Evolutionary conservation across 139 green algal species (phyloP), one percentile per base, ranked within the genome.

Genomic region (Trebouxia sp.): DNA sequence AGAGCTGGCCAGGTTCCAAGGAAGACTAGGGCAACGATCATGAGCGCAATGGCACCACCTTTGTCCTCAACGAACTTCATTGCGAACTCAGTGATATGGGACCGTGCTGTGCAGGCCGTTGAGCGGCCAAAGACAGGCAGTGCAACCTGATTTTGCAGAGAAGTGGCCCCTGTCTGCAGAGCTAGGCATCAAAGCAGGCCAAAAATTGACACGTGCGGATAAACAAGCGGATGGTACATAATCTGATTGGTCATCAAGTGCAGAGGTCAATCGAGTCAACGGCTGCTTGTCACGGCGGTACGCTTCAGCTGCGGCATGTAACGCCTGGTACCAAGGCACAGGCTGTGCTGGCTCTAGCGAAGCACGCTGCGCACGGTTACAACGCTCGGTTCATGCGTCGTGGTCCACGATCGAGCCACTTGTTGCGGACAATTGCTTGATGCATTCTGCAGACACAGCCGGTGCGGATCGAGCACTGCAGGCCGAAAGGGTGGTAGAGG

Each of bases 1-100:
- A 84, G 47, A 7, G 80, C 80, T 6, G 80, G 80, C 80, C 80
- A 84, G 0, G 80, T 84, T 26, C 80, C 80, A 32, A 84, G 72
- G 22, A 84, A 65, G 1, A 80, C 35, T 1, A 84, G 56, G 0
- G 80, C 70, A 17, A 32, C 69, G 0, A 84, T 55, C 70, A 84
- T 84, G 15, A 77, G 32, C 42, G 41, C 65, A 3, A 83, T 38
- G 9, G 42, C 78, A 39, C 65, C 78, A 38, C 65, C 65, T 12
- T 82, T 77, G 9, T 77, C 62, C 11, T 72, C 62, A 11, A 72
- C 62, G 32, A 72, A 22, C 32, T 72, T 72, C 62, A 72, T 72
- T 39, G 30, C 24, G 28, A 17, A 14, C n/a, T n/a, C n/a, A n/a
- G n/a, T n/a, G n/a, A 17, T 53, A 26, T 53, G 47, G 47, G 1